These are phyloP conservation scores for Celoporthe dispersa DNA, from an alignment of 2,329 filamentous ascomycete genomes.

Conservation along the genomic window DNA sequence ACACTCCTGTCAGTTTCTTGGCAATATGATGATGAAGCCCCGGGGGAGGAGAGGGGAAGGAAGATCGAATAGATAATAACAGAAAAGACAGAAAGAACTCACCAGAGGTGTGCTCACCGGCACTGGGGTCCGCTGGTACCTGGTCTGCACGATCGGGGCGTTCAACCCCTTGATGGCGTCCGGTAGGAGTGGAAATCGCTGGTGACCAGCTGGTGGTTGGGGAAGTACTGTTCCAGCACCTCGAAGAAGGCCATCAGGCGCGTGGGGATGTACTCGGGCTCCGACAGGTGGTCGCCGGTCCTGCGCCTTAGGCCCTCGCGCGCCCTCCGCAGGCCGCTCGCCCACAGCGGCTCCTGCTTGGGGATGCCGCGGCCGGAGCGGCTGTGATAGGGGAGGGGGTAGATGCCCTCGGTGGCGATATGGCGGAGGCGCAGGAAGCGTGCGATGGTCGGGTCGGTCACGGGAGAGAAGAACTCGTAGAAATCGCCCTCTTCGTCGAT, in stretches of 20 bases:
- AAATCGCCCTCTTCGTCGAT: constrained; percentile 87
- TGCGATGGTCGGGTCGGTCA: constrained; percentile 74
- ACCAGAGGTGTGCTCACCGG: constrained; percentile 90
- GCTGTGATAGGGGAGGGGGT: constrained; percentile 64
- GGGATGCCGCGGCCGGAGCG: constrained; percentile 25
- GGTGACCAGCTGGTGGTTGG: constrained; percentile 83
- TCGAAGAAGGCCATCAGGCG: constrained; percentile 97
- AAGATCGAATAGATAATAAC: background rate
- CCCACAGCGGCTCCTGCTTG: constrained; percentile 23
- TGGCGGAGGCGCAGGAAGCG: constrained; percentile 86
- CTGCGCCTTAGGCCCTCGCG: constrained; percentile 39
- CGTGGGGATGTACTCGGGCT: constrained; percentile 92
- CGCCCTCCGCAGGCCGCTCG: constrained; percentile 10
- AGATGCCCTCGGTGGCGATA: constrained; percentile 69
- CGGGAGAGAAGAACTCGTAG: constrained; percentile 86
- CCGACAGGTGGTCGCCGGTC: constrained; percentile 70
- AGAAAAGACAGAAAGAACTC: constrained; percentile 37
- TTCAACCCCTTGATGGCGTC: constrained; percentile 85
- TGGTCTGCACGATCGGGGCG: constrained; percentile 93
- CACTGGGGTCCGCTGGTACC: constrained; percentile 84
- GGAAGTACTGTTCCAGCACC: constrained; percentile 85
- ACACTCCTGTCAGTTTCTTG: background rate
- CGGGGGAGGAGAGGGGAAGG: background rate
- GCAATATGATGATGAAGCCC: background rate
- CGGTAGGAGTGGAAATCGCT: constrained; percentile 90